Evolutionary conservation across 331 rosid genomes (phyloP).

Genomic region (Quercus lobata): DNA sequence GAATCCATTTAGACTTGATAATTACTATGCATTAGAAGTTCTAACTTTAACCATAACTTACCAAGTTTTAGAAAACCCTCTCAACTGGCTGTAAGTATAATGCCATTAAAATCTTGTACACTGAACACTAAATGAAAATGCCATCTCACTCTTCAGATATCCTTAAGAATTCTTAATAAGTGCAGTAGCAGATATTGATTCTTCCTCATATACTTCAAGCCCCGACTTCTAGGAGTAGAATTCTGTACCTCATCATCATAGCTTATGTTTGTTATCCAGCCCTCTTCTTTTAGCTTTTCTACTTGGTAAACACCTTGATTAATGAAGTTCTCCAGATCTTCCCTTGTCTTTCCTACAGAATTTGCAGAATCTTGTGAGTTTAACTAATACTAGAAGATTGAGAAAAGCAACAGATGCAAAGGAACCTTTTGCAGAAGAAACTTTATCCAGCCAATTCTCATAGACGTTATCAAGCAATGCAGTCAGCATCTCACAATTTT

Average conservation of each 20-base stretch:
- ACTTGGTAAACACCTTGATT: slow-evolving; percentile 83
- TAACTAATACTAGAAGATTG: slow-evolving; percentile 14
- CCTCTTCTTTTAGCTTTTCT: slow-evolving; percentile 83
- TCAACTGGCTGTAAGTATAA: slow-evolving; percentile 6
- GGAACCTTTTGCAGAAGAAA: slow-evolving; percentile 75
- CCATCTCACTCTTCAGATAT: slow-evolving; percentile 4
- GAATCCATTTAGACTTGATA: not conserved
- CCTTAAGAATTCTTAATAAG: not conserved
- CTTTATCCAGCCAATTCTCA: slow-evolving; percentile 79
- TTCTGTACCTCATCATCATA: slow-evolving; percentile 86
- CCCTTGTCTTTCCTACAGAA: slow-evolving; percentile 60
- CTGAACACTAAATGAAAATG: slow-evolving; percentile 2
- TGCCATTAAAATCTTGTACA: not conserved
- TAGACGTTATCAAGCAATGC: slow-evolving; percentile 83
- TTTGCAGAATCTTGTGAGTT: slow-evolving; percentile 18
- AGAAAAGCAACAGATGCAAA: slow-evolving; percentile 27
- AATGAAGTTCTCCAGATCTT: slow-evolving; percentile 65
- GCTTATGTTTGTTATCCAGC: slow-evolving; percentile 65
- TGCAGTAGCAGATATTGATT: slow-evolving; percentile 6
- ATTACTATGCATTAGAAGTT: not conserved
- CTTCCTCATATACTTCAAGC: slow-evolving; percentile 6
- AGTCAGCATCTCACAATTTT: slow-evolving; percentile 91
- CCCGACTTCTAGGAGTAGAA: slow-evolving; percentile 2
- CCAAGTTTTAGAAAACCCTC: not conserved
- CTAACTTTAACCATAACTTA: not conserved